A percentile compares a stretch with the other conserved stretches of the same genome.
Conservation (phyloP, 2,329 filamentous ascomycete genomes). For the Verticillium albo-atrum region DNA sequence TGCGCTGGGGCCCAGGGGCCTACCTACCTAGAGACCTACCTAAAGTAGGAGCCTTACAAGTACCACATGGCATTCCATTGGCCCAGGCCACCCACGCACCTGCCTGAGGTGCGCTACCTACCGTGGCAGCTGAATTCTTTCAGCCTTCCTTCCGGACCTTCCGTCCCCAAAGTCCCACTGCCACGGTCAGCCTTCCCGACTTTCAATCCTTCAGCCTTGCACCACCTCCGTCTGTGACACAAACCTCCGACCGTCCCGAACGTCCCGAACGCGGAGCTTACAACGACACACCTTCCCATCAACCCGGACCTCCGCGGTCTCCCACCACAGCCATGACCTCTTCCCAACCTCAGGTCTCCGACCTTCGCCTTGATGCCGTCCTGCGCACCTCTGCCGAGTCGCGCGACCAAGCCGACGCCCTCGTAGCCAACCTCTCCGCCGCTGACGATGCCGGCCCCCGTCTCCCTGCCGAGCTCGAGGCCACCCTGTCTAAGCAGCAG, state of each 20-base stretch:
- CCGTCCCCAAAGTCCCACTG: too few species aligned
- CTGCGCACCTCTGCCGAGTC: conserved; percentile 70
- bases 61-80: neutral
- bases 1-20: neutral
- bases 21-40: neutral
- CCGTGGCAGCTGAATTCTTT: neutral
- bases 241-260: neutral
- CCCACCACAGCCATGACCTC: conserved; percentile 27
- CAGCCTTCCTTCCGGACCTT: neutral
- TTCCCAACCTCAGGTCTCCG: conserved; percentile 27
- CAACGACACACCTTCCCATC: neutral
- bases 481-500: conserved; percentile 68
- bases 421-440: conserved; percentile 50
- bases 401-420: conserved; percentile 63
- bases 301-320: neutral
- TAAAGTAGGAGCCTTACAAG: too few species aligned
- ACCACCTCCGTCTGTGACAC: neutral
- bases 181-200: neutral
- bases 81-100: neutral
- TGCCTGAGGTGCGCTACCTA: neutral
- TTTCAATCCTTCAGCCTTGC: too few species aligned
- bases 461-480: conserved; percentile 42
- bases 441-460: conserved; percentile 37
- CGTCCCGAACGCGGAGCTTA: neutral
- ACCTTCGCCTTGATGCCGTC: conserved; percentile 57